Conservation (phyloP, 345 rosid genomes). For the Turritis glabra region DNA sequence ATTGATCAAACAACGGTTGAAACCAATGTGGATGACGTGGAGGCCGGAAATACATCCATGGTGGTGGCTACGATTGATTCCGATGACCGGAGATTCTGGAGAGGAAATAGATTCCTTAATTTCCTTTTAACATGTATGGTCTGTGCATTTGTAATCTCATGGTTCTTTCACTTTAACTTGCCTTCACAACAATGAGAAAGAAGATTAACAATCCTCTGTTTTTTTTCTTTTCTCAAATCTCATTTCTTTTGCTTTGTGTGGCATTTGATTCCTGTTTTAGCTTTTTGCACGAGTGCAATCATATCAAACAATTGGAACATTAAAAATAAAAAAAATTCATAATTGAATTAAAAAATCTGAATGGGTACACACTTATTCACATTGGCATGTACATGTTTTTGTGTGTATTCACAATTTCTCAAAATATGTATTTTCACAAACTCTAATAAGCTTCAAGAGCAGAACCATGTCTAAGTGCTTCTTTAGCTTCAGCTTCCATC, state of each 20-base stretch:
- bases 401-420: constrained; percentile 31
- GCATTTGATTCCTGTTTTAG: constrained; percentile 39
- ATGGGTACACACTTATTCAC: constrained; percentile 1
- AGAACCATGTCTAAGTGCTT: constrained; percentile 79
- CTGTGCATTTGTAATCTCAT: constrained; percentile 43
- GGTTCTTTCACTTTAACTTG: constrained; percentile 43
- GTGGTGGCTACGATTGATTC: constrained; percentile 30
- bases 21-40: constrained; percentile 38
- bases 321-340: background rate
- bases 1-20: constrained; percentile 23
- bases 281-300: constrained; percentile 48
- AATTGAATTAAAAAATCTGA: background rate
- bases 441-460: constrained; percentile 49
- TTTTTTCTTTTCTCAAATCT: constrained; percentile 19
- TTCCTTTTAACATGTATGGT: constrained; percentile 41
- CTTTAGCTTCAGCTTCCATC: constrained; percentile 78
- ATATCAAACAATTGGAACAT: constrained; percentile 33
- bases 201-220: constrained; percentile 20
- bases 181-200: constrained; percentile 40
- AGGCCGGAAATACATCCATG: constrained; percentile 26
- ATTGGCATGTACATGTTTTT: constrained; percentile 12
- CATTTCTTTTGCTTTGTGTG: constrained; percentile 37
- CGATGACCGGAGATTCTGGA: constrained; percentile 74
- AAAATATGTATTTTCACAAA: background rate
- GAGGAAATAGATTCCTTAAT: constrained; percentile 57